Evolutionary conservation across 129 eudicot genomes (phyloP).

Genomic region (Flaveria robusta): DNA sequence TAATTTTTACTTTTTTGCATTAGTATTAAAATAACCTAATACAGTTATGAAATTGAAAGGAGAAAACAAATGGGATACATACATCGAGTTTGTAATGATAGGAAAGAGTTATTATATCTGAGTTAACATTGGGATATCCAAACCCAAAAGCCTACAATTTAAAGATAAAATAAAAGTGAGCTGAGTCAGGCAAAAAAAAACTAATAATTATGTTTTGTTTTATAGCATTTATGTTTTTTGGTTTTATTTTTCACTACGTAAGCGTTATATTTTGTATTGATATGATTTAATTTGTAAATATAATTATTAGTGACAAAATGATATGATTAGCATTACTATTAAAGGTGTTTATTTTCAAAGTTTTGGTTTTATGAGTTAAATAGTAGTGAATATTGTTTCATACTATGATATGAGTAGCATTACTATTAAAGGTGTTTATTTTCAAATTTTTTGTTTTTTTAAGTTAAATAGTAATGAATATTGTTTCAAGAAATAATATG

Average conservation of each 20-base stretch:
- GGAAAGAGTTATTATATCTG: neutral
- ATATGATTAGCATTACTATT: no score
- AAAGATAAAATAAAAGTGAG: neutral
- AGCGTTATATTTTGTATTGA: no score
- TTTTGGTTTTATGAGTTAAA: no score
- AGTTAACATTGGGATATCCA: slow-evolving; percentile 3
- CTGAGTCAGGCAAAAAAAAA: neutral
- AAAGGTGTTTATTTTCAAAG: no score
- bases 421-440: no score
- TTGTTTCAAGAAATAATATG: no score
- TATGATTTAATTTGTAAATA: no score
- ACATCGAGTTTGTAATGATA: neutral
- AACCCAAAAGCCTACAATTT: neutral
- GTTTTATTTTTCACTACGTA: neutral
- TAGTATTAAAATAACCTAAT: neutral
- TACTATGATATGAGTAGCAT: no score
- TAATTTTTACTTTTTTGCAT: neutral
- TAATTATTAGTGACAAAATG: no score
- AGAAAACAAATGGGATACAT: neutral
- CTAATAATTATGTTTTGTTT: slow-evolving; percentile 11
- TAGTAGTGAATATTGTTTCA: no score
- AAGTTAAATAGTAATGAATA: no score
- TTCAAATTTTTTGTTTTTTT: no score
- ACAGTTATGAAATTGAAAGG: neutral
- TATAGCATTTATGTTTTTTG: neutral